Percentiles rank a stretch among this genome's conserved stretches.
phyloP scores from a whole-genome alignment of 495 filamentous ascomycete species.

The Penicillium fimorum region DNA sequence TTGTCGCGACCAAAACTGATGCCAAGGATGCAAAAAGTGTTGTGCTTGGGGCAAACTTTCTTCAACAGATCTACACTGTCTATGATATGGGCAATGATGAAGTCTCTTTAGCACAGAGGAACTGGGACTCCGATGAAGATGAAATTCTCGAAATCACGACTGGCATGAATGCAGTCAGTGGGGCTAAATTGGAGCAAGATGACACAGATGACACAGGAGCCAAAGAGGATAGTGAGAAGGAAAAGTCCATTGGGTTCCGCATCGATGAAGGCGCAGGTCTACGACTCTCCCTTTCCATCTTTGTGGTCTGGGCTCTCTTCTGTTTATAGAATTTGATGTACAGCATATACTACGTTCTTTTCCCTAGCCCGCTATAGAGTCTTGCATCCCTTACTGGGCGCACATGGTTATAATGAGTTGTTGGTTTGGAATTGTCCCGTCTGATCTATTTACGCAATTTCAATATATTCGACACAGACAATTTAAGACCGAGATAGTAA shows the following conservation, averaged over 20 bases:
- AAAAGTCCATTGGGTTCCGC: neutral
- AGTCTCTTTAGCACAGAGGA: conserved; percentile 9
- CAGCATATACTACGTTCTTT: no score
- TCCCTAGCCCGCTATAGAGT: no score
- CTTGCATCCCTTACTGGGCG: no score
- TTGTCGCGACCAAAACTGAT: no score
- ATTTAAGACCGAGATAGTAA: no score
- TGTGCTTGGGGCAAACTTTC: conserved; percentile 3
- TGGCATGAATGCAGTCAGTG: no score
- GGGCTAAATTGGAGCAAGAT: no score
- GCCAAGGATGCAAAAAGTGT: neutral
- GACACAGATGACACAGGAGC: no score
- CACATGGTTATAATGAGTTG: no score
- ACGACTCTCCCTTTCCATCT: neutral
- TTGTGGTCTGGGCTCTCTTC: neutral
- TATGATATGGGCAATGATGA: conserved; percentile 16
- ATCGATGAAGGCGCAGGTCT: neutral
- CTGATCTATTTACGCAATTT: no score
- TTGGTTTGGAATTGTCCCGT: no score
- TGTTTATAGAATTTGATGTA: neutral
- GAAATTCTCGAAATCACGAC: neutral
- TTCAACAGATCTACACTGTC: conserved; percentile 14
- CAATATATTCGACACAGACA: no score
- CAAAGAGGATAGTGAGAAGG: neutral
- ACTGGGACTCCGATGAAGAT: neutral